Evolutionary conservation across 1,284 basidiomycete genomes (phyloP).

Genomic region (Fomes fomentarius): DNA sequence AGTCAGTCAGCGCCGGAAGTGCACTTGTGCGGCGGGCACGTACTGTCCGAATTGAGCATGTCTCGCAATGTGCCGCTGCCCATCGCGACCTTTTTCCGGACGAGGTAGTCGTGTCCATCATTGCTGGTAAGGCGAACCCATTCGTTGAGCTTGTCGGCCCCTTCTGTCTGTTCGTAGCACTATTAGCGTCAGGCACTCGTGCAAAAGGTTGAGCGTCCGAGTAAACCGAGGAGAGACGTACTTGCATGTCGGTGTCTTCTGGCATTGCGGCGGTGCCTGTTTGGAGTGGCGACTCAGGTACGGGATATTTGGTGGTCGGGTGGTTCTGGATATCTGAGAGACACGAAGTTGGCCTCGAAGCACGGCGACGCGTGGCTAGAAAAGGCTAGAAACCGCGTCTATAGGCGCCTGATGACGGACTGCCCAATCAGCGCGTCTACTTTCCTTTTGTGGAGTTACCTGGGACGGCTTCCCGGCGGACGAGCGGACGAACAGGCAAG

Average conservation of each 20-base stretch:
- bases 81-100: conserved; percentile 57
- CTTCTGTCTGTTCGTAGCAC: neutral
- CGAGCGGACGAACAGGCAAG: neutral
- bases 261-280: conserved; percentile 6
- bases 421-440: neutral
- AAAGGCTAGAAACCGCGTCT: too few species aligned
- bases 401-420: too few species aligned
- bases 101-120: conserved; percentile 65
- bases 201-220: conserved; percentile 6
- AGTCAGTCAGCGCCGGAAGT: too few species aligned
- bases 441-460: conserved; percentile 2
- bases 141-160: conserved; percentile 37
- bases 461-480: neutral
- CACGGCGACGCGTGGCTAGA: too few species aligned
- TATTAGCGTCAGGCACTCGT: neutral
- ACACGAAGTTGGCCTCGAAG: too few species aligned
- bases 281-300: neutral
- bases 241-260: conserved; percentile 12
- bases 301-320: too few species aligned
- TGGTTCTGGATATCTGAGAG: too few species aligned
- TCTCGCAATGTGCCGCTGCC: conserved; percentile 59
- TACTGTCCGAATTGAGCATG: conserved; percentile 43
- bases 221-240: conserved; percentile 10
- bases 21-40: too few species aligned
- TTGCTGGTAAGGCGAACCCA: conserved; percentile 68